Evolutionary conservation across 2,329 filamentous ascomycete genomes (phyloP).

Genomic region (Penicillium sp.): DNA sequence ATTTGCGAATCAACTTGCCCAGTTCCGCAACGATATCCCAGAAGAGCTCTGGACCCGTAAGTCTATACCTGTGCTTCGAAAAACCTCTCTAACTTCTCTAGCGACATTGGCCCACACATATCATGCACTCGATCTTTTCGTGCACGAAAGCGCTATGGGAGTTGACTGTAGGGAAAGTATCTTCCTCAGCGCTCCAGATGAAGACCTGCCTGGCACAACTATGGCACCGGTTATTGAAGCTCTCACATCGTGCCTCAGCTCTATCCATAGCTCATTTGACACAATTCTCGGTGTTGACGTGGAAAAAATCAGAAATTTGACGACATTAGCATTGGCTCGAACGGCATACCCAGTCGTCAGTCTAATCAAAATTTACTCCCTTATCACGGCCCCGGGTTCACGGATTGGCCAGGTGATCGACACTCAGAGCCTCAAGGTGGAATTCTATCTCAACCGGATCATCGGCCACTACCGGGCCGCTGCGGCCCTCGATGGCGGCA

Average conservation of each 20-base stretch:
- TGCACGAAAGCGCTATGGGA: conserved; percentile 74
- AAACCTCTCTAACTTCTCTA: conserved; percentile 27
- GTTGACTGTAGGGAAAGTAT: conserved; percentile 55
- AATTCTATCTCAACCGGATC: conserved; percentile 68
- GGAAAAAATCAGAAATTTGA: conserved; percentile 61
- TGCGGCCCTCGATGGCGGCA: conserved; percentile 63
- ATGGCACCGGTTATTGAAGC: conserved; percentile 66
- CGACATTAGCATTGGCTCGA: conserved; percentile 70
- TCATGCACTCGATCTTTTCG: conserved; percentile 67
- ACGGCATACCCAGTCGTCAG: conserved; percentile 71
- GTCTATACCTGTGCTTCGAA: conserved; percentile 28
- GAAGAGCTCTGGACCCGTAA: conserved; percentile 57
- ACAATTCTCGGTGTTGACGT: conserved; percentile 64
- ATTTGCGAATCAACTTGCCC: conserved; percentile 65
- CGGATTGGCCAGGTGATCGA: conserved; percentile 71
- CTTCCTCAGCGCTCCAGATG: conserved; percentile 36
- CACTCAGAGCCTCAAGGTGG: conserved; percentile 64
- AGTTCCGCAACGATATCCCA: conserved; percentile 58
- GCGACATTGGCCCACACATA: conserved; percentile 66
- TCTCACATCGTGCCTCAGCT: conserved; percentile 64
- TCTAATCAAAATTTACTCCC: conserved; percentile 72
- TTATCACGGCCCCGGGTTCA: conserved; percentile 62
- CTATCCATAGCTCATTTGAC: conserved; percentile 67
- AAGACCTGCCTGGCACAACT: conserved; percentile 32
- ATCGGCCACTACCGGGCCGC: conserved; percentile 67